A percentile compares a stretch with the other conserved stretches of the same genome.
These are phyloP conservation scores for Solanum chacoense DNA, from an alignment of 305 asterid genomes.

Conservation along the genomic window DNA sequence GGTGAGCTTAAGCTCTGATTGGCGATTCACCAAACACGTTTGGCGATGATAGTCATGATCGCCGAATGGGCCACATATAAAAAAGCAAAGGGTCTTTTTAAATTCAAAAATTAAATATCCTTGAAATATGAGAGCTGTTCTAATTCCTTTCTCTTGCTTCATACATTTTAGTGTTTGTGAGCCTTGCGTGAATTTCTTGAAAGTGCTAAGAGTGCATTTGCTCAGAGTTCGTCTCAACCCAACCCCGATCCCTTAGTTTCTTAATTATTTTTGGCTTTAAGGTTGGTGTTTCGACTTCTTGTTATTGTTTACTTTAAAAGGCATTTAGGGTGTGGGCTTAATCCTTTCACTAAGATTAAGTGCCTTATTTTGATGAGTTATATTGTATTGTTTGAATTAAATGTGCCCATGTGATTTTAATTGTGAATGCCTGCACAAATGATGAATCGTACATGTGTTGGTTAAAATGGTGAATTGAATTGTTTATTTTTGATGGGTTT, in stretches of 20 bases:
- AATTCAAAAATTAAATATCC: neutral
- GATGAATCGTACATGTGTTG: neutral
- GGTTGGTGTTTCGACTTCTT: neutral
- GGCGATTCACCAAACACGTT: neutral
- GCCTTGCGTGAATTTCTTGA: neutral
- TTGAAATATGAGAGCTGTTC: neutral
- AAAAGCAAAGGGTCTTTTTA: neutral
- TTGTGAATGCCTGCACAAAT: neutral
- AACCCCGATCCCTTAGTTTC: neutral
- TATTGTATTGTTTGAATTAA: too few relatives aligned
- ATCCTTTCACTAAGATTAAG: neutral
- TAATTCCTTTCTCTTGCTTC: neutral
- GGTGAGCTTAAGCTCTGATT: neutral
- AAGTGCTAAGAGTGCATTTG: neutral
- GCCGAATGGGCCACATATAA: neutral
- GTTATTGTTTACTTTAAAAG: neutral
- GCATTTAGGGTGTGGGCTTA: neutral
- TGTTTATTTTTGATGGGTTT: neutral
- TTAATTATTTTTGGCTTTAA: neutral
- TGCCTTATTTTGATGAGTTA: neutral
- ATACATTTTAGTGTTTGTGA: neutral
- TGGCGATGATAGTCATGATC: neutral
- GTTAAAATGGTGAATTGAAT: neutral
- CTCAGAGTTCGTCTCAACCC: neutral
- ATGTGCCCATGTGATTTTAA: neutral